Conservation (phyloP, 129 eudicot genomes). For the Helianthus annuus region HanXRQr2.0-SUNRISE NC_035435.2:152936708-152937207, state of each 20-base stretch:
- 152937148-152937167: constrained; percentile 66
- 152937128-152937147: constrained; percentile 79
- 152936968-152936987: constrained; percentile 26
- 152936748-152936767: too few species aligned
- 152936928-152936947: constrained; percentile 7
- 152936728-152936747: too few species aligned
- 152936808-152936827: too few species aligned
- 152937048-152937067: background rate
- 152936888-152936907: background rate
- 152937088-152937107: background rate
- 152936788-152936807: too few species aligned
- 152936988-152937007: background rate
- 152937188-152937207: constrained; percentile 24
- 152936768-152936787: too few species aligned
- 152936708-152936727: too few species aligned
- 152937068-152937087: background rate
- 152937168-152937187: constrained; percentile 84
- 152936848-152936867: too few species aligned
- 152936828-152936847: too few species aligned
- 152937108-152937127: constrained; percentile 53
- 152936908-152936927: background rate
- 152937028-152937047: background rate
- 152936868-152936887: too few species aligned
- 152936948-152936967: constrained; percentile 33
- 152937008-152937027: background rate